A percentile compares a stretch with the other conserved stretches of the same genome.
Conservation (phyloP, 345 rosid species). For the Cardiospermum halicacabum region DNA sequence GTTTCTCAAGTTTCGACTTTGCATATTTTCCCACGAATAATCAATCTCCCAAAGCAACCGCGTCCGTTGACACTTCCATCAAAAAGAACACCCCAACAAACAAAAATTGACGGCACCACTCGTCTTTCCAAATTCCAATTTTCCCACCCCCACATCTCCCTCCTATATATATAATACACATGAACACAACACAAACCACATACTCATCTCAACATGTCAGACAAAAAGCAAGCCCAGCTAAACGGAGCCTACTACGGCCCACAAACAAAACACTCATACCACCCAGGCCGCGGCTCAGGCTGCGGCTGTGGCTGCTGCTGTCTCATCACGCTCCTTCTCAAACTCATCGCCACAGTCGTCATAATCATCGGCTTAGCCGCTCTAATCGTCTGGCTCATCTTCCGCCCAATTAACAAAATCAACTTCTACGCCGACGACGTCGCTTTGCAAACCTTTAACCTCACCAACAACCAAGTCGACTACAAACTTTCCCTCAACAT, state of each 20-base stretch:
- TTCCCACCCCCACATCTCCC: neutral
- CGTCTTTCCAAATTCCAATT: neutral
- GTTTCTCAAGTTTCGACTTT: too few relatives aligned
- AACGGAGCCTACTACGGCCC: conserved; percentile 78
- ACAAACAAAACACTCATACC: conserved; percentile 39
- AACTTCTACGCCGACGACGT: conserved; percentile 47
- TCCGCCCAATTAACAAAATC: conserved; percentile 49
- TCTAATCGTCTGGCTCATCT: conserved; percentile 53
- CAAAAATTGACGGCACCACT: neutral
- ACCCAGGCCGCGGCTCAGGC: conserved; percentile 42
- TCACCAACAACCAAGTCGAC: conserved; percentile 27
- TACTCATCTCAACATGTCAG: conserved; percentile 54
- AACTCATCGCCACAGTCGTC: conserved; percentile 33
- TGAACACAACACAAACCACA: too few relatives aligned
- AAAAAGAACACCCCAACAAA: too few relatives aligned
- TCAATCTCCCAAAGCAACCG: conserved; percentile 32
- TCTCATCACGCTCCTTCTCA: conserved; percentile 42
- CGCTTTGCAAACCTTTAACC: conserved; percentile 46
- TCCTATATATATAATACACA: neutral
- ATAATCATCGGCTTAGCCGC: conserved; percentile 42
- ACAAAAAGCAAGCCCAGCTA: conserved; percentile 40
- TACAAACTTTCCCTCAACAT: conserved; percentile 43
- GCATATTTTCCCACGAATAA: too few relatives aligned
- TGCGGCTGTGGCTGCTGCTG: conserved; percentile 61
- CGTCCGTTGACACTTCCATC: conserved; percentile 27